A percentile compares a stretch with the other conserved stretches of the same genome.
These are phyloP conservation scores for Macrolepiota fuliginosa DNA, from an alignment of 768 basidiomycete genomes.

Conservation along the genomic window DNA sequence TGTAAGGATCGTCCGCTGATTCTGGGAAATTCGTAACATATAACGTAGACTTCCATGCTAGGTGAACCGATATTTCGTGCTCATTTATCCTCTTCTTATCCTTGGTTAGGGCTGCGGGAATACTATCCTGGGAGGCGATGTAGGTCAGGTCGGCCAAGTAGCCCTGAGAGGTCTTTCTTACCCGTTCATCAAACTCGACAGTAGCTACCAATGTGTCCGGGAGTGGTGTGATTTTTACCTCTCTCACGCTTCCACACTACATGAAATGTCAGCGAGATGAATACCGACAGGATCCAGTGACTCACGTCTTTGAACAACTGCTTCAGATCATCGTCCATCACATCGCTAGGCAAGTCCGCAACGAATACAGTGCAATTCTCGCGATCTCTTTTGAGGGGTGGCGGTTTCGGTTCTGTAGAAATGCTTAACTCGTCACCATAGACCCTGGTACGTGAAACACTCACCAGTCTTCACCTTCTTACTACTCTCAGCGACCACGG, in stretches of 20 bases:
- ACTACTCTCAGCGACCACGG: conserved; percentile 28
- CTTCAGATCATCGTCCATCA: conserved; percentile 64
- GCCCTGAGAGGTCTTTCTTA: conserved; percentile 20
- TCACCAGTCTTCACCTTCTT: conserved; percentile 67
- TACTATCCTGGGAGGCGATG: conserved; percentile 52
- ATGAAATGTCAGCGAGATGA: background rate
- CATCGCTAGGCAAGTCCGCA: conserved; percentile 56
- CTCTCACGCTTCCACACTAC: conserved; percentile 86
- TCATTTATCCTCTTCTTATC: conserved; percentile 87
- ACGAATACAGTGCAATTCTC: conserved; percentile 94
- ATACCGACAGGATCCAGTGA: background rate
- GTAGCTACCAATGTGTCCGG: conserved; percentile 68
- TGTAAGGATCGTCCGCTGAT: conserved; percentile 68
- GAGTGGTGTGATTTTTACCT: conserved; percentile 73
- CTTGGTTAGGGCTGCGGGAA: conserved; percentile 87
- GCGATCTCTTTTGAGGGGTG: conserved; percentile 80
- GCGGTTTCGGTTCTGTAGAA: conserved; percentile 39
- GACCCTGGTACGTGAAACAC: conserved; percentile 16
- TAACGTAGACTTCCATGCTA: conserved; percentile 92
- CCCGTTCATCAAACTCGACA: conserved; percentile 79
- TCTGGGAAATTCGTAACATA: conserved; percentile 97
- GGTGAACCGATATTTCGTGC: conserved; percentile 78
- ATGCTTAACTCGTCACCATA: background rate
- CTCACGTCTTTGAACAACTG: conserved; percentile 83
- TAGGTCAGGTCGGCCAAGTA: background rate